These are phyloP conservation scores for Inga leiocalycina DNA, from an alignment of 306 rosid genomes.

Conservation along the genomic window DNA sequence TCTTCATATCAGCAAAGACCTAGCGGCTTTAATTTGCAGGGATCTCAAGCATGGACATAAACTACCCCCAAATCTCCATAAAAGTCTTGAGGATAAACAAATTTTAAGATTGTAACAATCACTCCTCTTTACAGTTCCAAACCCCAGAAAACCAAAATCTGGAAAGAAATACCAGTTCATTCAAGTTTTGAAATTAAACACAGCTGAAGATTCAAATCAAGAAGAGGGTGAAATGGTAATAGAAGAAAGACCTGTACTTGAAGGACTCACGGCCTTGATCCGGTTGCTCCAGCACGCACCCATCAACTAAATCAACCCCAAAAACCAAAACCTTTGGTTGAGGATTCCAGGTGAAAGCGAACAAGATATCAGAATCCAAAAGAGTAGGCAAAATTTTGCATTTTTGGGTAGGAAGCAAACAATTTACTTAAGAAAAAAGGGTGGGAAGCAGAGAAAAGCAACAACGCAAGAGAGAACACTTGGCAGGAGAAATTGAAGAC, in stretches of 20 bases:
- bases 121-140: slow-evolving; percentile 11
- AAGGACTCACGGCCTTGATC: slow-evolving; percentile 71
- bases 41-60: slow-evolving; percentile 31
- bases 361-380: slow-evolving; percentile 18
- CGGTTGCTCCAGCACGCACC: slow-evolving; percentile 92
- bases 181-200: not conserved
- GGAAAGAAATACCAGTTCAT: slow-evolving; percentile 8
- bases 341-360: slow-evolving; percentile 38
- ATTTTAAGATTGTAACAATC: slow-evolving; percentile 11
- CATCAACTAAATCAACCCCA: slow-evolving; percentile 57
- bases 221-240: slow-evolving; percentile 9
- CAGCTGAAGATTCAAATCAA: slow-evolving; percentile 1
- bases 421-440: not conserved
- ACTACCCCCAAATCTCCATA: slow-evolving; percentile 24
- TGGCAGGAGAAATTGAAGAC: slow-evolving; percentile 22
- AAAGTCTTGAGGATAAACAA: slow-evolving; percentile 15
- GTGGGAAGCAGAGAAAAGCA: not conserved
- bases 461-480: slow-evolving; percentile 17
- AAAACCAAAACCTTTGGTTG: slow-evolving; percentile 26
- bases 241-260: slow-evolving; percentile 53
- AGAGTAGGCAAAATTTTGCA: slow-evolving; percentile 12
- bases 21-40: slow-evolving; percentile 32
- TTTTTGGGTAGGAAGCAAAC: not conserved
- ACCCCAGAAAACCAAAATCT: slow-evolving; percentile 10
- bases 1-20: slow-evolving; percentile 31